A percentile compares a stretch with the other conserved stretches of the same genome.
Evolutionary conservation across 305 asterid species (phyloP).

Genomic region (Rubia peregrina): DNA sequence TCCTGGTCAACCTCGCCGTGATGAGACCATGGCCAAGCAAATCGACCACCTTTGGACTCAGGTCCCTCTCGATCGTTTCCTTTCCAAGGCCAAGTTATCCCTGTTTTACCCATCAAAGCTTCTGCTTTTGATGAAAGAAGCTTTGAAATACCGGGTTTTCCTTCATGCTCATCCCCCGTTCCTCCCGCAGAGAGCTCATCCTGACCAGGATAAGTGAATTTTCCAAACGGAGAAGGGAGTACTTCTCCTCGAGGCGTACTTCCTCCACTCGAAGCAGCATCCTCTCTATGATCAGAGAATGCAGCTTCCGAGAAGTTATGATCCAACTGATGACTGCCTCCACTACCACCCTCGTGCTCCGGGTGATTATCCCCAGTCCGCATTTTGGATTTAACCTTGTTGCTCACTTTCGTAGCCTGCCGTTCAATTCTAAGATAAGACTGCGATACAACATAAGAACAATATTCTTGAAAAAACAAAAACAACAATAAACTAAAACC

Average conservation of each 20-base stretch:
- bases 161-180: conserved; percentile 65
- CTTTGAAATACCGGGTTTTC: conserved; percentile 57
- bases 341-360: conserved; percentile 61
- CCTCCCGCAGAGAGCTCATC: conserved; percentile 51
- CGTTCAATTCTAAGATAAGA: conserved; percentile 23
- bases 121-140: conserved; percentile 70
- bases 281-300: conserved; percentile 53
- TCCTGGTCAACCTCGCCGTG: conserved; percentile 50
- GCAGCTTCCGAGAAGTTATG: conserved; percentile 40
- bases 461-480: conserved; percentile 5
- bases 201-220: conserved; percentile 37
- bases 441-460: conserved; percentile 12
- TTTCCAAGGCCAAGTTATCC: conserved; percentile 85
- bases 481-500: conserved; percentile 20
- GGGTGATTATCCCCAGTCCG: conserved; percentile 43
- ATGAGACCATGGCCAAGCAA: conserved; percentile 67
- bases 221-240: conserved; percentile 64
- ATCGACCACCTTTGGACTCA: conserved; percentile 50
- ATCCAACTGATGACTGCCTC: conserved; percentile 57
- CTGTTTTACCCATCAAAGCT: conserved; percentile 72
- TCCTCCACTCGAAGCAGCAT: conserved; percentile 82
- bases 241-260: conserved; percentile 85
- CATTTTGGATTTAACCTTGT: conserved; percentile 78
- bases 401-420: conserved; percentile 78
- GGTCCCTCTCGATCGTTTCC: conserved; percentile 60